Conservation (phyloP, 148 eudicot genomes). For the Rhododendron simsii region DNA sequence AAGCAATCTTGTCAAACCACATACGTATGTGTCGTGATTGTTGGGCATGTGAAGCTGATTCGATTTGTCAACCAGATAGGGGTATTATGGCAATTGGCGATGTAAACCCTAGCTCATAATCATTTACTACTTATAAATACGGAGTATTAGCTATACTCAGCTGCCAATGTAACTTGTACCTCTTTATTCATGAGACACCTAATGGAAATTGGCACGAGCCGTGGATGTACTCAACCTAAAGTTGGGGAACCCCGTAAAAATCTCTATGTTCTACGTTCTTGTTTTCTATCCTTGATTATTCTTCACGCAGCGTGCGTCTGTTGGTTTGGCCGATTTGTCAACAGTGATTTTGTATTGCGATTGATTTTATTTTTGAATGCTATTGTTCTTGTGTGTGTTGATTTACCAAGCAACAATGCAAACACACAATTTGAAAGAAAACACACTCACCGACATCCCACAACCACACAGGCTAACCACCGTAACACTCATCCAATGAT, state of each 20-base stretch:
- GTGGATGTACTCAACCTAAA: background rate
- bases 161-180: background rate
- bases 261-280: background rate
- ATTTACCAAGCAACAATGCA: background rate
- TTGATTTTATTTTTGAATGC: background rate
- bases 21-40: background rate
- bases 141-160: no score
- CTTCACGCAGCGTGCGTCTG: background rate
- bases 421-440: conserved; percentile 2
- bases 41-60: no score
- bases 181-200: background rate
- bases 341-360: background rate
- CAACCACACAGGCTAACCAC: conserved; percentile 61
- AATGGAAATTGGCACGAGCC: background rate
- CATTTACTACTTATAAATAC: no score
- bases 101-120: no score
- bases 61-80: background rate
- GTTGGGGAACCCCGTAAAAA: background rate
- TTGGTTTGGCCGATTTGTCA: background rate
- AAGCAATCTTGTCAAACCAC: background rate
- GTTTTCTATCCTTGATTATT: background rate
- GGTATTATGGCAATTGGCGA: background rate
- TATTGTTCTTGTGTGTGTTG: background rate
- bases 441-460: conserved; percentile 67
- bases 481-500: conserved; percentile 80